phyloP scores from a whole-genome alignment of 306 rosid genomes.

The Dalbergia oliveri region DNA sequence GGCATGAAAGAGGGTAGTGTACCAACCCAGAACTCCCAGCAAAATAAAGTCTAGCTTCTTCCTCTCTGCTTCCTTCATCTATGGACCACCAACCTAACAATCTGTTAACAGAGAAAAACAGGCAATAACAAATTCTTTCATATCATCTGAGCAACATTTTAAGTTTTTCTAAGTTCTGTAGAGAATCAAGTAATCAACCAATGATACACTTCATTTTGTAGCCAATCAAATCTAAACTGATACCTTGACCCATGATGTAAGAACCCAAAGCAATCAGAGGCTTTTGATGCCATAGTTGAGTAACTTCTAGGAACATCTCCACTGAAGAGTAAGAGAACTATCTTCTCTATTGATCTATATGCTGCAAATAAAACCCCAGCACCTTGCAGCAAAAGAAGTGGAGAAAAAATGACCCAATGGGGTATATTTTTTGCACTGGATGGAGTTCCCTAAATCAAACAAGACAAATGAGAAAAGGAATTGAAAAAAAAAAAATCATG shows the following conservation, averaged over 20 bases:
- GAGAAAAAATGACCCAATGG: constrained; percentile 63
- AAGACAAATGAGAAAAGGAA: constrained; percentile 16
- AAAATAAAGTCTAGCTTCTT: constrained; percentile 82
- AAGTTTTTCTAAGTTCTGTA: constrained; percentile 16
- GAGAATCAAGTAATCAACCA: constrained; percentile 20
- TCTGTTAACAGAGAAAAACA: constrained; percentile 55
- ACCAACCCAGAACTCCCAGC: constrained; percentile 76
- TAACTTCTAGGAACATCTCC: constrained; percentile 70
- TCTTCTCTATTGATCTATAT: constrained; percentile 79
- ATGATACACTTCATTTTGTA: constrained; percentile 30
- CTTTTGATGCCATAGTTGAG: constrained; percentile 61
- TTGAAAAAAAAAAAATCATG: constrained; percentile 25
- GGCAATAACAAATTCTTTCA: constrained; percentile 32
- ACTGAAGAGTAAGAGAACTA: constrained; percentile 56
- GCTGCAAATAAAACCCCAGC: constrained; percentile 77
- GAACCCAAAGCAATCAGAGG: constrained; percentile 78
- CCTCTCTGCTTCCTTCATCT: constrained; percentile 89
- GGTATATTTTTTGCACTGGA: constrained; percentile 59
- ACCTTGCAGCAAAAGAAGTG: constrained; percentile 87
- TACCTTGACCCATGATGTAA: constrained; percentile 83
- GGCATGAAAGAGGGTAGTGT: constrained; percentile 28
- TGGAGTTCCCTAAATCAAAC: constrained; percentile 71
- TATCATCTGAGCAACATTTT: constrained; percentile 14
- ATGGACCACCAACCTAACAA: constrained; percentile 97
- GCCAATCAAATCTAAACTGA: constrained; percentile 24